Evolutionary conservation across 164 flowering plant species (phyloP).

Genomic region (Chimonanthus praecox): DNA sequence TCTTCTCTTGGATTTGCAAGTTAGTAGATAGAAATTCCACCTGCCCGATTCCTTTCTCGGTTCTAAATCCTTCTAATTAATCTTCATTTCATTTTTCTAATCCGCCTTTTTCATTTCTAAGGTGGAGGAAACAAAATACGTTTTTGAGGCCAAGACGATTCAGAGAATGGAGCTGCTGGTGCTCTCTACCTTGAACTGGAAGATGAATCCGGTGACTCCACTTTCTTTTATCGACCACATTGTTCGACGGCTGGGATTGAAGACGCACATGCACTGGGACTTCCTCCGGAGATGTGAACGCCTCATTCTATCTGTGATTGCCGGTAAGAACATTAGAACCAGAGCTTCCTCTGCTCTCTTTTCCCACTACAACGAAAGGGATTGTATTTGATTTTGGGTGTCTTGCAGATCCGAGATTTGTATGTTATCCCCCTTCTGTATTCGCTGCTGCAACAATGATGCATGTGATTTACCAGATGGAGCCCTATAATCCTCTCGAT

Average conservation of each 20-base stretch:
- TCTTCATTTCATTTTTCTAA: background rate
- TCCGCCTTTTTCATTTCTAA: conserved; percentile 6
- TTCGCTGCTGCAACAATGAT: conserved; percentile 75
- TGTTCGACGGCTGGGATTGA: conserved; percentile 49
- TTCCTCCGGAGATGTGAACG: conserved; percentile 50
- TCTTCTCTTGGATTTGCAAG: conserved; percentile 74
- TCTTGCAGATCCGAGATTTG: conserved; percentile 35
- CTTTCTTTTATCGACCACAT: conserved; percentile 68
- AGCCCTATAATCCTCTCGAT: conserved; percentile 38
- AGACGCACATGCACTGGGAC: conserved; percentile 40
- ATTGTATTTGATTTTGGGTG: background rate
- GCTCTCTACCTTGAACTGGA: conserved; percentile 74
- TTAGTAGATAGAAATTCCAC: conserved; percentile 15
- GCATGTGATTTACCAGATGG: conserved; percentile 53
- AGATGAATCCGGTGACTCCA: conserved; percentile 81
- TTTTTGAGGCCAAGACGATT: conserved; percentile 73
- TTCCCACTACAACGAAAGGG: background rate
- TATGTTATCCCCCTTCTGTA: conserved; percentile 43
- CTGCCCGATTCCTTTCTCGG: background rate
- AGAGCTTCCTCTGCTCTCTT: background rate
- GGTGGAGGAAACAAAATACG: conserved; percentile 57
- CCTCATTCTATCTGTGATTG: conserved; percentile 40
- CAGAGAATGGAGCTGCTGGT: conserved; percentile 85
- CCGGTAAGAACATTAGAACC: conserved; percentile 34
- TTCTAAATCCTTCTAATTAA: background rate